phyloP scores from a whole-genome alignment of 2,329 filamentous ascomycete genomes.

The Cladosporium oxysporum region DNA sequence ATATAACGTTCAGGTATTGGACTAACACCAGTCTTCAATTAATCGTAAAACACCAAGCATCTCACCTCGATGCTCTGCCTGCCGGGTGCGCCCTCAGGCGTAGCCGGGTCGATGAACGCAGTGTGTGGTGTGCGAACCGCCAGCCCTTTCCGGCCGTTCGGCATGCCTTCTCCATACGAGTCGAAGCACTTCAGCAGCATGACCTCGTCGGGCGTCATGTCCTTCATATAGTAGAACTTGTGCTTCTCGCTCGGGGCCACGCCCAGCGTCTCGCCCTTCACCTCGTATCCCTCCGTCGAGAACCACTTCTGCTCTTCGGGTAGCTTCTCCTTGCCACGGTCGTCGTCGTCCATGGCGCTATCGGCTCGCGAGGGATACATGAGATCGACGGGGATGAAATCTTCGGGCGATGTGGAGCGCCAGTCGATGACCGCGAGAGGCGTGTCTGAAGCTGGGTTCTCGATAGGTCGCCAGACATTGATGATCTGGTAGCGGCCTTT shows the following conservation, averaged over 20 bases:
- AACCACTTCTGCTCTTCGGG: conserved; percentile 49
- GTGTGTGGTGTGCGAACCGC: conserved; percentile 64
- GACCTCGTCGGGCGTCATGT: conserved; percentile 62
- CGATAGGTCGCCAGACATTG: conserved; percentile 71
- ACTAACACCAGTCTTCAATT: background rate
- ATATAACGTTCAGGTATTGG: background rate
- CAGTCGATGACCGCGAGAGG: conserved; percentile 71
- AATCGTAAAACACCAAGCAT: conserved; percentile 69
- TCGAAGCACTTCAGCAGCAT: conserved; percentile 56
- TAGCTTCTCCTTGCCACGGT: conserved; percentile 60
- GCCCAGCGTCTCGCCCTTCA: conserved; percentile 63
- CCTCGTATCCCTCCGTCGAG: conserved; percentile 63
- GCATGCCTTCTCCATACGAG: conserved; percentile 45
- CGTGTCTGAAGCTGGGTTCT: conserved; percentile 62
- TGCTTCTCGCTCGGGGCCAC: conserved; percentile 61
- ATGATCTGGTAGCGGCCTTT: conserved; percentile 65
- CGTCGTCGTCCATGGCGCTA: conserved; percentile 48
- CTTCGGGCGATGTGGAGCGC: conserved; percentile 56
- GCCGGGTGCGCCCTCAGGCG: conserved; percentile 66
- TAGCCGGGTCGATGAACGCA: conserved; percentile 76
- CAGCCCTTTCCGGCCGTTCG: conserved; percentile 40
- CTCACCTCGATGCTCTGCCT: conserved; percentile 88
- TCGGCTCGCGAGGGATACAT: conserved; percentile 58
- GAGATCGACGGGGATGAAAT: conserved; percentile 63
- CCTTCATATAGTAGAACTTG: conserved; percentile 66